These are phyloP conservation scores for Lasiodiplodia theobromae DNA, from an alignment of 2,329 filamentous ascomycete species.

Conservation along the genomic window DNA sequence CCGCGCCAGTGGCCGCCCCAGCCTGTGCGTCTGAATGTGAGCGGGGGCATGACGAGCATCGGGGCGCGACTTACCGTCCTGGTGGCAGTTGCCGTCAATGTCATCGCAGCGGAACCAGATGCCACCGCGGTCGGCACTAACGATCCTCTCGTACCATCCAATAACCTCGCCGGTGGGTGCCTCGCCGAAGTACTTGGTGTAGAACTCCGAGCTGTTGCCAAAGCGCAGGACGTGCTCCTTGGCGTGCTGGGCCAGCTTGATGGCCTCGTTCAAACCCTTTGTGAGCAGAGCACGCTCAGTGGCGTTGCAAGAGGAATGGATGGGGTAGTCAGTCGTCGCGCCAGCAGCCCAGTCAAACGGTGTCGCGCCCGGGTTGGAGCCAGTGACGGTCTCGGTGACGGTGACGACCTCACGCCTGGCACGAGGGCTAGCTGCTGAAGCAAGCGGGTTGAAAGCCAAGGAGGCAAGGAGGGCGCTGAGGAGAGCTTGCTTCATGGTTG, in stretches of 20 bases:
- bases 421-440: not conserved
- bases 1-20: conserved; percentile 75
- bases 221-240: conserved; percentile 66
- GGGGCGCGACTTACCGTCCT: conserved; percentile 36
- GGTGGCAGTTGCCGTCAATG: conserved; percentile 67
- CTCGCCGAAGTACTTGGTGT: conserved; percentile 72
- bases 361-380: conserved; percentile 33
- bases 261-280: conserved; percentile 64
- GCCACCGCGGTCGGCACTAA: conserved; percentile 63
- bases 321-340: conserved; percentile 53
- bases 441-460: not conserved
- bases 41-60: not conserved
- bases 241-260: conserved; percentile 66
- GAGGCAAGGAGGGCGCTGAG: not conserved
- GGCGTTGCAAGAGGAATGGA: conserved; percentile 71
- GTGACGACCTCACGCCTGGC: conserved; percentile 26
- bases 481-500: conserved; percentile 19
- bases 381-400: conserved; percentile 37
- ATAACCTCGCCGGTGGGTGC: conserved; percentile 63
- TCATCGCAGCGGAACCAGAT: conserved; percentile 74
- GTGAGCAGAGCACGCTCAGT: conserved; percentile 66
- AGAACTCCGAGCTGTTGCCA: conserved; percentile 65
- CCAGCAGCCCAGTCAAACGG: conserved; percentile 46
- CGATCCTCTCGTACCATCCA: conserved; percentile 69
- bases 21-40: conserved; percentile 49